Evolutionary conservation across 257 asterid genomes (phyloP), one percentile per base, ranked within the genome.

Genomic region (Forsythia viridissima): DNA sequence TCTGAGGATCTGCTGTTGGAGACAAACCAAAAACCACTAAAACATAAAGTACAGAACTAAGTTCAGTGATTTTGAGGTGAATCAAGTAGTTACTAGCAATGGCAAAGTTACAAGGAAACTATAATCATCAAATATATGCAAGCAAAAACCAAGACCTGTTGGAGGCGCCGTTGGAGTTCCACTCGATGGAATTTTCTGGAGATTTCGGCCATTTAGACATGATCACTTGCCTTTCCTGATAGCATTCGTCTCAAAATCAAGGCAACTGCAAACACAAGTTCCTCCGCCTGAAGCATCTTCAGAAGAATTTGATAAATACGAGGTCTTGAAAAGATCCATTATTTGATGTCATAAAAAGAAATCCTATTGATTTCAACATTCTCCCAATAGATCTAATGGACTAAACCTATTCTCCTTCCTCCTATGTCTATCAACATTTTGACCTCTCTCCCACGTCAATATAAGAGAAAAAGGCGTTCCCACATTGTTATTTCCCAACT

Each of bases 401-500:
- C 67, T 30, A 36, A 48, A 59, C 57, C 71, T 63, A 24, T 78
- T 78, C 73, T 79, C 73, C 82, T 63, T 72, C 72, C 72, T 55
- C 77, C 30, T n/a, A 43, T 72, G 38, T 61, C 63, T 79, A 72
- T 77, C 79, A 44, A 82, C 80, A 78, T 63, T 38, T 43, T 48
- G 69, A 67, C 82, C 82, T 6, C 11, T 42, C 18, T 72, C 38
- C 74, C n/a, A 21, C 69, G 10, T 9, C 34, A 30, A 30, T 30
- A 30, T 30, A 30, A 30, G 34, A 30, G 34, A 55, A 55, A 55
- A n/a, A 0, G 67, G 67, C 9, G 34, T 8, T 59, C n/a, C 67
- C 67, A 11, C 8, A 5, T 7, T n/a, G 3, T 46, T 52, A 1
- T 18, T 18, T 55, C 24, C 30, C 30, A 55, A 10, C 70, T 24